Evolutionary conservation across 768 basidiomycete species (phyloP), one percentile per base, ranked within the genome.

Genomic region (Termitomyces sp.): DNA sequence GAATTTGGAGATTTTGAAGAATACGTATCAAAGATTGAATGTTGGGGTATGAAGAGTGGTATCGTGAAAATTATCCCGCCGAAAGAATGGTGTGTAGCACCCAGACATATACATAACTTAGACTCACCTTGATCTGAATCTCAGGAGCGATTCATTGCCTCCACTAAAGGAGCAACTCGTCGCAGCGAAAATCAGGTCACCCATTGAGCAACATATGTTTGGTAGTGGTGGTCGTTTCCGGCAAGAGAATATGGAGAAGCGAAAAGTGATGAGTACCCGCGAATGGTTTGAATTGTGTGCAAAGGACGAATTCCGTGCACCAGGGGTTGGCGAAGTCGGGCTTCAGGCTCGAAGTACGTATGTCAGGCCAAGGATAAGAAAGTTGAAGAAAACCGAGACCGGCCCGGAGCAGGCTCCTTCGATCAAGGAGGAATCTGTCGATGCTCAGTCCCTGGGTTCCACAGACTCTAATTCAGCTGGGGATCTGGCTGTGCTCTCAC

Each of bases 51-150:
- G 67, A 78, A 78, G 56, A 94, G 92, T 61, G 97, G 97, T 23
- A 96, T 98, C 61, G 88, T 95, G 59, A 99, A 99, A 73, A 84
- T 99, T 60, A 89, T 99, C 58, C 96, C 96, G 30, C 96, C 96
- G 5, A 83, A 84, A 64, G 91, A 96, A 77, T 98, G 95, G 95
- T 92, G 45, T 34, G 56, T 57, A 34, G 19, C 21, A 42, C 39
- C 23, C 21, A 43, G 25, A 37, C 25, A 32, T 0, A 17, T 12
- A 21, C 21, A 41, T 52, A 3, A 11, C 37, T 40, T 41, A 12
- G 16, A 10, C 28, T 40, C 34, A 23, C 16, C 27, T 32, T 21
- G 23, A 49, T n/a, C 27, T 30, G 17, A 43, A n/a, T 27, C 1
- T 17, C 52, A 80, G 94, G 94, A 80, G 79, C 27, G 81, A 84